Percentiles rank a stretch among this genome's conserved stretches.
These are phyloP conservation scores for Fistulinella prunicolor DNA, from an alignment of 768 basidiomycete genomes.

Conservation along the genomic window DNA sequence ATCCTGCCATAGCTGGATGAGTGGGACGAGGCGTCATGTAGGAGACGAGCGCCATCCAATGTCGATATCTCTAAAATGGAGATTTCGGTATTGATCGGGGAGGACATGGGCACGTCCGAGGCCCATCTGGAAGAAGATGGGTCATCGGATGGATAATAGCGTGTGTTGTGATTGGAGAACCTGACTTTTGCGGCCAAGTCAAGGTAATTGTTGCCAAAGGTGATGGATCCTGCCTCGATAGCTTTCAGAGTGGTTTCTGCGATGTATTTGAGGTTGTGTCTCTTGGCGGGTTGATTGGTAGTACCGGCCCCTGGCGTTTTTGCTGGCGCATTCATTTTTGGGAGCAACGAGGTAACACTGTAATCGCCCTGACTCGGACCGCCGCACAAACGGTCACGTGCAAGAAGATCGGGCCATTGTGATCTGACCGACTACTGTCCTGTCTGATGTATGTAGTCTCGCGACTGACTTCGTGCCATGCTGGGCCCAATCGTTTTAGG, in stretches of 20 bases:
- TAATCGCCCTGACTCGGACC: too few relatives aligned
- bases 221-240: slow-evolving; percentile 46
- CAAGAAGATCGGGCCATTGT: too few relatives aligned
- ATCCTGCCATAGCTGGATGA: slow-evolving; percentile 33
- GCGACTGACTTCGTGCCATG: slow-evolving; percentile 57
- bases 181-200: slow-evolving; percentile 35
- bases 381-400: too few relatives aligned
- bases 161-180: slow-evolving; percentile 42
- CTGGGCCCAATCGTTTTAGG: slow-evolving; percentile 73
- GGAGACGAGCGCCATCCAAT: slow-evolving; percentile 54
- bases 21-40: slow-evolving; percentile 21
- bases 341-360: too few relatives aligned
- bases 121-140: slow-evolving; percentile 48
- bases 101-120: slow-evolving; percentile 8
- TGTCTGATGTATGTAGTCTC: too few relatives aligned
- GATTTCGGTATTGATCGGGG: slow-evolving; percentile 31
- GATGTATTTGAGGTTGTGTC: slow-evolving; percentile 35
- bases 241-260: slow-evolving; percentile 50
- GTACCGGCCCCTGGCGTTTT: too few relatives aligned
- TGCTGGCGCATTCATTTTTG: slow-evolving; percentile 2
- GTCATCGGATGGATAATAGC: slow-evolving; percentile 49
- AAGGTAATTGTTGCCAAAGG: slow-evolving; percentile 25
- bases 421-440: too few relatives aligned
- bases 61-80: slow-evolving; percentile 62
- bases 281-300: slow-evolving; percentile 4